phyloP scores from a whole-genome alignment of 495 filamentous ascomycete species.

The Talaromyces stipitatus region DNA sequence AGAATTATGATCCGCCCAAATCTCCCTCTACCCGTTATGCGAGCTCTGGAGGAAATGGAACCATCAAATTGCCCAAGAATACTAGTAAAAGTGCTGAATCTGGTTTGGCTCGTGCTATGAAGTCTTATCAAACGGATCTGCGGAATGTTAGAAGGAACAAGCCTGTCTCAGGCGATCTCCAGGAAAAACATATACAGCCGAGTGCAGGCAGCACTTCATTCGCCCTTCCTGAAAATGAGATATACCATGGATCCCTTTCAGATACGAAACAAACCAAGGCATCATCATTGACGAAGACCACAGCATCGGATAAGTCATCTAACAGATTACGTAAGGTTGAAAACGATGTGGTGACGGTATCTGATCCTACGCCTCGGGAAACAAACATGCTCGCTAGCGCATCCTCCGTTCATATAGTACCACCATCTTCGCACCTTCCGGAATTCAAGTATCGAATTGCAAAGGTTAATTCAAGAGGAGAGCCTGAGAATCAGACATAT shows the following conservation, averaged over 20 bases:
- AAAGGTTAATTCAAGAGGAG: conserved; percentile 13
- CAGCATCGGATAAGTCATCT: neutral
- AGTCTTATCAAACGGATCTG: conserved; percentile 3
- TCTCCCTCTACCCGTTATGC: conserved; percentile 19
- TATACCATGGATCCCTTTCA: neutral
- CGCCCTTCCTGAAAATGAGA: neutral
- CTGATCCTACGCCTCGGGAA: neutral
- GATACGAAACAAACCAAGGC: neutral
- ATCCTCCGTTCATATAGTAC: conserved; percentile 24
- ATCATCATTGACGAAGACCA: neutral
- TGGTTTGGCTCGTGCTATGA: neutral
- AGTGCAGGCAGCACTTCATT: neutral
- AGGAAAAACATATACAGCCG: neutral
- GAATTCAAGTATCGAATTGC: conserved; percentile 41
- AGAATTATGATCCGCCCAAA: conserved; percentile 30
- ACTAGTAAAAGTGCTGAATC: neutral
- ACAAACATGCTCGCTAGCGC: neutral
- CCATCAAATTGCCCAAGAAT: neutral
- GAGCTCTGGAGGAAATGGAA: neutral
- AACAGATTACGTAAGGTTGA: neutral
- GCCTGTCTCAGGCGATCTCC: neutral
- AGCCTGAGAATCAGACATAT: conserved; percentile 14
- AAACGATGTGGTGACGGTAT: neutral
- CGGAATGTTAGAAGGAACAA: conserved; percentile 2
- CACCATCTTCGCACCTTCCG: conserved; percentile 36